These are phyloP conservation scores for Fusarium neocosmosporiellum DNA, from an alignment of 2,329 filamentous ascomycete species.

Conservation along the genomic window DNA sequence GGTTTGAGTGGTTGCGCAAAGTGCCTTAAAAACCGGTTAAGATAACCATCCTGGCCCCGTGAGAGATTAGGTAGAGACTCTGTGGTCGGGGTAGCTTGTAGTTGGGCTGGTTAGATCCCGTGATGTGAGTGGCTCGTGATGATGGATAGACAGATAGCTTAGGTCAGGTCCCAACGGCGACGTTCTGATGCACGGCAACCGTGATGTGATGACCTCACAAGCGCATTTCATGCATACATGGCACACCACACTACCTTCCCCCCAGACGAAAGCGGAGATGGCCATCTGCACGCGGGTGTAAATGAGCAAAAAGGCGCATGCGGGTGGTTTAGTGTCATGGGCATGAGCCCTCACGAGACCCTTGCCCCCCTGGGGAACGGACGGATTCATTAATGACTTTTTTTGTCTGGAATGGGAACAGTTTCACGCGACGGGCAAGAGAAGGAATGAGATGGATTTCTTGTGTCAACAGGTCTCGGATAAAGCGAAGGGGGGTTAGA, in stretches of 20 bases:
- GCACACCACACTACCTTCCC: not conserved
- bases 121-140: not conserved
- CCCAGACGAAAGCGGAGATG: conserved; percentile 2
- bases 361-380: not conserved
- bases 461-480: not conserved
- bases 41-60: not conserved
- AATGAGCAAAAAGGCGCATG: not conserved
- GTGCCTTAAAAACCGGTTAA: not conserved
- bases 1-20: not conserved
- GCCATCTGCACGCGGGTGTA: not conserved
- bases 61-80: not conserved
- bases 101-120: not conserved
- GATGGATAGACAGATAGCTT: not conserved
- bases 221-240: not conserved
- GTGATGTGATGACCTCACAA: conserved; percentile 1
- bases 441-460: not conserved
- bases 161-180: not conserved
- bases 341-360: not conserved
- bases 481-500: not conserved
- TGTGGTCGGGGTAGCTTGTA: not conserved
- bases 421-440: not conserved
- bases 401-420: not conserved
- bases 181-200: not conserved
- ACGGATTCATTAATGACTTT: not conserved
- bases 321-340: not conserved